Evolutionary conservation across 2,329 filamentous ascomycete species (phyloP), one percentile per base, ranked within the genome.

Genomic region (Mycogone perniciosa): DNA sequence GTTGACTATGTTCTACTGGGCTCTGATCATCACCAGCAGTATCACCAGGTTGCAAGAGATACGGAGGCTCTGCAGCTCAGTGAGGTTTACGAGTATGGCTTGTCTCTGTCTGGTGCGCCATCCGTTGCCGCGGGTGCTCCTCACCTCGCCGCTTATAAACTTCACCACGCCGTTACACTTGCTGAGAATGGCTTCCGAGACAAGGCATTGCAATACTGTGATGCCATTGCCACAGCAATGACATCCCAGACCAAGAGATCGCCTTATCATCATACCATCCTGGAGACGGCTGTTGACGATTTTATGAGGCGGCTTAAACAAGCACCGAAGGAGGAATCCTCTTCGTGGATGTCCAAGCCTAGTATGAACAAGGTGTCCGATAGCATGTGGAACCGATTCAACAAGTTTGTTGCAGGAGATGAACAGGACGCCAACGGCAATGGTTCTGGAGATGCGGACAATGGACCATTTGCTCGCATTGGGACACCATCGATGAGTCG

Each of bases 291-390:
- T 31, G 79, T 97, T 6, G 90, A 96, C 53, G 91, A 97, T 64
- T 76, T 99, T 31, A 82, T 81, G 64, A 86, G 85, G 56, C 84
- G 92, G 53, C 74, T 99, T 37, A 91, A 86, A 59, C 88, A 93
- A 65, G 86, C 90, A 13, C 89, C 91, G 9, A 89, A 86, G 63
- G 89, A 93, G 58, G 84, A 81, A 50, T 85, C 84, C 6, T 84
- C 82, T 20, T 92, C 90, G 2, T 96, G 92, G 89, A 93, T 99
- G 47, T 86, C 89, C 1, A 96, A 93, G 67, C 90, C 92, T 6
- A 96, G 84, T 67, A 95, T 97, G 80, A 91, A 95, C 67, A 96
- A 95, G 69, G 89, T 97, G 0, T 93, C 91, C 2, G 90, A 87
- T 54, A 89, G 87, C 33, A 82, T 97, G 64, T 91, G 89, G 80